phyloP scores from a whole-genome alignment of 2,329 filamentous ascomycete species.

The Alternaria atra region DNA sequence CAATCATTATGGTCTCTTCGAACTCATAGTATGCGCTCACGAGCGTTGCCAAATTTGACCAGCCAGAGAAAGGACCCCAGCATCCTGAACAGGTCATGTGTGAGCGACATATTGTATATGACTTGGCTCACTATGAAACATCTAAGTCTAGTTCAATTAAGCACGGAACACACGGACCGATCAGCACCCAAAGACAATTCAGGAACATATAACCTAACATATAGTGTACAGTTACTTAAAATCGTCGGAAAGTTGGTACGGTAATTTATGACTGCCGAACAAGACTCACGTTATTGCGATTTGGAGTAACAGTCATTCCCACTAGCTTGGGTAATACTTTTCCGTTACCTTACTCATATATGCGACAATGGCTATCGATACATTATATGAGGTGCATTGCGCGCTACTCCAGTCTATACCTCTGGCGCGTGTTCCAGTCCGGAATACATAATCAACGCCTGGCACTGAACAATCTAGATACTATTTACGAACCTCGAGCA shows the following conservation, averaged over 20 bases:
- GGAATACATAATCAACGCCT: not conserved
- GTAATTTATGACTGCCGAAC: conserved; percentile 1
- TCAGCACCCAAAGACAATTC: not conserved
- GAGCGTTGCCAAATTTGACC: not conserved
- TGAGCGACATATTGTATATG: not conserved
- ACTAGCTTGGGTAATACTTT: not conserved
- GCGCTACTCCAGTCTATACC: not conserved
- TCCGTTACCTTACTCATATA: not conserved
- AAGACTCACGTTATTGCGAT: not conserved
- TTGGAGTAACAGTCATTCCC: not conserved
- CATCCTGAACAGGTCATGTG: not conserved
- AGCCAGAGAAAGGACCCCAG: not conserved
- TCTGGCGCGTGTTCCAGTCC: not conserved
- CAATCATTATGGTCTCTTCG: not conserved
- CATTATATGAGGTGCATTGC: not conserved
- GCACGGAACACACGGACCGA: conserved; percentile 13
- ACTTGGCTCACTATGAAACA: conserved; percentile 15
- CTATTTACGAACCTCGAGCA: not conserved
- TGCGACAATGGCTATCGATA: not conserved
- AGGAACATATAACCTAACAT: conserved; percentile 1
- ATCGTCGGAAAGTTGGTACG: not conserved
- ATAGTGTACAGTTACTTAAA: not conserved
- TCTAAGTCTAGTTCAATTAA: not conserved
- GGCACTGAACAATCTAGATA: not conserved
- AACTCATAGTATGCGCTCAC: not conserved